Percentiles rank a stretch among this genome's conserved stretches.
Evolutionary conservation across 1,139 yeast genomes (phyloP).

Genomic region (Suhomyces choctaworum): DNA sequence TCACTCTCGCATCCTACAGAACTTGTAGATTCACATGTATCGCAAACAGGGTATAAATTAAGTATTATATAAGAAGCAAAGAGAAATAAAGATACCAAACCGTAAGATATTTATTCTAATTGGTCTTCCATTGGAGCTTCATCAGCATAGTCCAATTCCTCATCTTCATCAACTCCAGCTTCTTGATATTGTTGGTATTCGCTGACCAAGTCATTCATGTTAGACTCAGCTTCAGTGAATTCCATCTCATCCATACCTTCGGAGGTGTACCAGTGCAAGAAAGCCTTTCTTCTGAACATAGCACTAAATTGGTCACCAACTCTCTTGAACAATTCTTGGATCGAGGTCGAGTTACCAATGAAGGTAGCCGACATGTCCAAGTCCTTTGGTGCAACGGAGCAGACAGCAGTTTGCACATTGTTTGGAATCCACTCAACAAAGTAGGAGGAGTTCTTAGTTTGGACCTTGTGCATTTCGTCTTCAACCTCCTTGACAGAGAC

Average conservation of each 20-base stretch:
- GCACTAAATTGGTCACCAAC: slow-evolving; percentile 88
- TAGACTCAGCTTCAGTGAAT: slow-evolving; percentile 82
- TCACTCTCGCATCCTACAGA: no score
- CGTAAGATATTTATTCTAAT: slow-evolving; percentile 32
- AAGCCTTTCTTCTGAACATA: slow-evolving; percentile 92
- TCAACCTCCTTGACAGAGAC: slow-evolving; percentile 91
- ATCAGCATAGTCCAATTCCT: slow-evolving; percentile 66
- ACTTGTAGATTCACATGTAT: neutral
- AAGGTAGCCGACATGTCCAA: slow-evolving; percentile 89
- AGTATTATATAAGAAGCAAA: slow-evolving; percentile 18
- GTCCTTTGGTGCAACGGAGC: slow-evolving; percentile 86
- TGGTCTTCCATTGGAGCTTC: slow-evolving; percentile 62
- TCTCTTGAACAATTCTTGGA: slow-evolving; percentile 87
- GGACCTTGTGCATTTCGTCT: slow-evolving; percentile 86
- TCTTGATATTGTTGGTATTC: slow-evolving; percentile 94
- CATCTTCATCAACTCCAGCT: slow-evolving; percentile 73
- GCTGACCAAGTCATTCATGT: slow-evolving; percentile 82
- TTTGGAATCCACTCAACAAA: slow-evolving; percentile 98
- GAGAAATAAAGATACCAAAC: slow-evolving; percentile 13
- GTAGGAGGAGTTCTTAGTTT: slow-evolving; percentile 74
- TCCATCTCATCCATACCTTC: slow-evolving; percentile 97
- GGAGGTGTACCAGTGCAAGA: slow-evolving; percentile 92
- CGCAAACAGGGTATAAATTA: slow-evolving; percentile 20
- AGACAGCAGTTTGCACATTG: slow-evolving; percentile 91
- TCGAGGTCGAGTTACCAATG: slow-evolving; percentile 89